Evolutionary conservation across 225 moss, liverwort and hornwort genomes (phyloP), one percentile per base, ranked within the genome.

Genomic region (Sphagnum tenellum): DNA sequence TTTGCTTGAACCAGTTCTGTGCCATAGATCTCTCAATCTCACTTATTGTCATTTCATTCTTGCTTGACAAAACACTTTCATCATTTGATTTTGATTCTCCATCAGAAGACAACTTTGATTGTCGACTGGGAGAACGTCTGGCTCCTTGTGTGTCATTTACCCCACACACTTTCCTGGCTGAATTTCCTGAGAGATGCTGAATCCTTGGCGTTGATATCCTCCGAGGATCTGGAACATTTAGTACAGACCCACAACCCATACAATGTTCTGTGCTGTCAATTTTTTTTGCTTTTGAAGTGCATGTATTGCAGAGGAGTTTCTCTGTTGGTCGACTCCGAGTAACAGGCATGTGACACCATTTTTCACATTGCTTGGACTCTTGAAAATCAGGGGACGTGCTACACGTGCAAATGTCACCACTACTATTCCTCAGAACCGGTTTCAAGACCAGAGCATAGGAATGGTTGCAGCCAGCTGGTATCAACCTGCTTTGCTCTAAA

Each of bases 1-100:
- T 60, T 52, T 84, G 84, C 69, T 84, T 84, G 78, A 84, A 77
- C 84, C 84, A 84, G 73, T 74, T 84, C 73, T 81, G 84, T 3
- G 84, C 80, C 3, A 81, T 50, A 58, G 73, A 75, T 69, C 69
- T 84, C 71, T 84, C 80, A 0, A 51, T 45, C 64, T 78, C 83
- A 4, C 69, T 68, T 68, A 64, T 79, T 3, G 67, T 48, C 29
- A 10, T 5, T 14, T 60, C 49, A 68, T 78, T 29, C 1, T 29
- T 11, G 51, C 65, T 45, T 9, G 45, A n/a, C 3, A 57, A 58
- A 11, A 49, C 10, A 2, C 1, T 46, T 50, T 61, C 50, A 59
- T 55, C 72, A 12, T 48, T 12, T 70, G 52, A 68, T 3, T 55
- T 71, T 5, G 64, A 65, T 8, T 48, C 29, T 29, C 29, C 29